Conservation (phyloP, 169 alveolate genomes). For the Theileria sp. region DNA sequence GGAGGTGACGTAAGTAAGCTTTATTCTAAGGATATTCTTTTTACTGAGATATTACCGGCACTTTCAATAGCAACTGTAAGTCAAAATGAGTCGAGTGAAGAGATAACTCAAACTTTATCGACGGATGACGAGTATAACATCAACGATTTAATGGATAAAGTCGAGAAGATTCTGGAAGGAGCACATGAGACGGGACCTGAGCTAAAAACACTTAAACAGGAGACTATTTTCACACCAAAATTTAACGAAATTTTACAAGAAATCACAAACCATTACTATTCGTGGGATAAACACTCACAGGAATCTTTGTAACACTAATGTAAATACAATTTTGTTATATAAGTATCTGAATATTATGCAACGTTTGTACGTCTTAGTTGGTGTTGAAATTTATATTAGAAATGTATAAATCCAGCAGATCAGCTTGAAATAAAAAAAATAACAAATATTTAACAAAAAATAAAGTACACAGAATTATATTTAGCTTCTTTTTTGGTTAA, state of each 20-base stretch:
- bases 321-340: background rate
- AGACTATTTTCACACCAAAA: slow-evolving; percentile 41
- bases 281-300: background rate
- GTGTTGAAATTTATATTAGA: background rate
- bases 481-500: background rate
- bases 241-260: slow-evolving; percentile 52
- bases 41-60: slow-evolving; percentile 43
- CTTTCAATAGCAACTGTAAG: slow-evolving; percentile 1
- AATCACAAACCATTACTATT: slow-evolving; percentile 48
- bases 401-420: background rate
- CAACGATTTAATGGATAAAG: slow-evolving; percentile 11
- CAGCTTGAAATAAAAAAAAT: background rate
- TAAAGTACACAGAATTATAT: too few species aligned
- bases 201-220: background rate
- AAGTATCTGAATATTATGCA: background rate
- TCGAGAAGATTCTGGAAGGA: slow-evolving; percentile 14
- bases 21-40: background rate
- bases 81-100: background rate
- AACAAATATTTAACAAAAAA: too few species aligned
- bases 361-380: background rate
- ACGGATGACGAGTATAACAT: slow-evolving; percentile 9
- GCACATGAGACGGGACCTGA: background rate
- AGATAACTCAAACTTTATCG: background rate
- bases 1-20: background rate
- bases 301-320: background rate